These are phyloP conservation scores for Cenococcum geophilum DNA, from an alignment of 495 filamentous ascomycete genomes.

Conservation along the genomic window DNA sequence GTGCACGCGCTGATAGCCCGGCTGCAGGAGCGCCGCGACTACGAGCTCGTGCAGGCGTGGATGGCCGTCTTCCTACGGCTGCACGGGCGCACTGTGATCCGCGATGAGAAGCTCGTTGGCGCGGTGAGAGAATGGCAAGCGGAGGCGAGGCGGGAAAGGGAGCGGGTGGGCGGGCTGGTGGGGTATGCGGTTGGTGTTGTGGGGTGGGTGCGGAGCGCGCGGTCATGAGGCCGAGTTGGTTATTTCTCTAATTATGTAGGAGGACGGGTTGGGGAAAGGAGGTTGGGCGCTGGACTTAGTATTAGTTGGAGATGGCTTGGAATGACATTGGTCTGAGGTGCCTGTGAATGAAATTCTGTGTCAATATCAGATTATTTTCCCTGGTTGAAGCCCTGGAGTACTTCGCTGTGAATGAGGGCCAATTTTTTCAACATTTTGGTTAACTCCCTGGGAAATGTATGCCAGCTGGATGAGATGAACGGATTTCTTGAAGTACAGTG, in stretches of 20 bases:
- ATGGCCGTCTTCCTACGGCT: conserved; percentile 84
- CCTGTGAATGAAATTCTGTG: no score
- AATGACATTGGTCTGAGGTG: no score
- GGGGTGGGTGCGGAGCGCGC: conserved; percentile 69
- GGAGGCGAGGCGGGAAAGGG: conserved; percentile 60
- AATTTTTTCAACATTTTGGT: no score
- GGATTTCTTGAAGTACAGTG: no score
- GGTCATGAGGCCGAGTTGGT: conserved; percentile 15
- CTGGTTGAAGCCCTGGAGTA: no score
- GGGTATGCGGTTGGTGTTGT: conserved; percentile 85
- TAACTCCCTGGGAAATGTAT: no score
- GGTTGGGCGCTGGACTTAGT: not conserved
- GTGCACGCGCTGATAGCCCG: conserved; percentile 66
- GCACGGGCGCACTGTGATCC: conserved; percentile 56
- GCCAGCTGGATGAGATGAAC: no score
- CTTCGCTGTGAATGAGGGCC: no score
- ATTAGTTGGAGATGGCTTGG: no score
- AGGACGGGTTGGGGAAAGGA: not conserved
- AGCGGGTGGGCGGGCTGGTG: conserved; percentile 66
- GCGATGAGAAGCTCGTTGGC: conserved; percentile 29
- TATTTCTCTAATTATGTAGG: not conserved
- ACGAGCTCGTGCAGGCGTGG: conserved; percentile 92
- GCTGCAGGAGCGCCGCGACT: conserved; percentile 64
- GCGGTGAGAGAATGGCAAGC: conserved; percentile 54
- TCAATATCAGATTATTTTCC: no score